Evolutionary conservation across 2,329 filamentous ascomycete species (phyloP).

Genomic region (Diaporthe sp.): DNA sequence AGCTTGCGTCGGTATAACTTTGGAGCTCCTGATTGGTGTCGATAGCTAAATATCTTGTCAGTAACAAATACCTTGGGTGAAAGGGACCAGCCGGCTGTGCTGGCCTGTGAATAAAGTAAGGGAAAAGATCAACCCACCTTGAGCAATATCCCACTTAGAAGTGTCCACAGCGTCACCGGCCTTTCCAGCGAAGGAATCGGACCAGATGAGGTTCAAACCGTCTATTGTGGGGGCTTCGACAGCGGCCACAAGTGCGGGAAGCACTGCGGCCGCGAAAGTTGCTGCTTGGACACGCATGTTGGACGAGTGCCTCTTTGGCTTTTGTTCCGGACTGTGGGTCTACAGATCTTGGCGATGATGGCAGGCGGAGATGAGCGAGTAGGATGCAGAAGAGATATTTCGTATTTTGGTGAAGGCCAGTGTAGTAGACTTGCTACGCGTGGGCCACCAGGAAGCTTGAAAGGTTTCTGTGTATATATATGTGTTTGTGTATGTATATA

Average conservation of each 20-base stretch:
- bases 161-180: slow-evolving; percentile 51
- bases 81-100: background rate
- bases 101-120: too few relatives aligned
- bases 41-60: slow-evolving; percentile 11
- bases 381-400: slow-evolving; percentile 11
- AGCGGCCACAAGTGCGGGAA: slow-evolving; percentile 52
- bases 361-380: background rate
- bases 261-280: slow-evolving; percentile 48
- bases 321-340: slow-evolving; percentile 24
- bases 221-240: slow-evolving; percentile 54
- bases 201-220: slow-evolving; percentile 57
- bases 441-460: background rate
- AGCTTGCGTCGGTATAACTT: slow-evolving; percentile 60
- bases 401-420: background rate
- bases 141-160: slow-evolving; percentile 58
- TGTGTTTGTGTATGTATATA: background rate
- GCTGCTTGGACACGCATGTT: slow-evolving; percentile 38
- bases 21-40: slow-evolving; percentile 64
- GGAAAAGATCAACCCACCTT: slow-evolving; percentile 40
- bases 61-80: background rate
- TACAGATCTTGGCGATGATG: slow-evolving; percentile 4
- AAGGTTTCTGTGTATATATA: background rate
- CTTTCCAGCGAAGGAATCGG: slow-evolving; percentile 58
- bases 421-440: slow-evolving; percentile 38
- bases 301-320: background rate